Conservation (phyloP, 148 eudicot species). For the Rhododendron simsii region DNA sequence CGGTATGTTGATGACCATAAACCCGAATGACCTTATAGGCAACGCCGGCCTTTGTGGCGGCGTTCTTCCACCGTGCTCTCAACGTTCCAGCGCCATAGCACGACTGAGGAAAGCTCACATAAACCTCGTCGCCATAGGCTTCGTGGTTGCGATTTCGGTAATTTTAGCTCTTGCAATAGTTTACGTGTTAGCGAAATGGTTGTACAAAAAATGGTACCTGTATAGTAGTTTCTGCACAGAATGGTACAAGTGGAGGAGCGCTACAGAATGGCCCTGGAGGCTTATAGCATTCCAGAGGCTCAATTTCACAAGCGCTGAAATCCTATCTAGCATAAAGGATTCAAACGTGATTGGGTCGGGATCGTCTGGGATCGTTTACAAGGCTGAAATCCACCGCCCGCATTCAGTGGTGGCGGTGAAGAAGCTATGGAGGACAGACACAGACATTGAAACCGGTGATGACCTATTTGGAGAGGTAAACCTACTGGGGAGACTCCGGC, state of each 20-base stretch:
- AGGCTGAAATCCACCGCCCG: constrained; percentile 54
- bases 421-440: constrained; percentile 66
- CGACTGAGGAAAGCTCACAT: constrained; percentile 23
- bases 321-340: constrained; percentile 67
- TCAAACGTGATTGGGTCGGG: constrained; percentile 86
- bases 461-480: constrained; percentile 73
- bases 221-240: constrained; percentile 62
- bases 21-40: constrained; percentile 65
- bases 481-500: constrained; percentile 72
- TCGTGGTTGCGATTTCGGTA: constrained; percentile 48
- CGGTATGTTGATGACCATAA: constrained; percentile 62
- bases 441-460: constrained; percentile 57
- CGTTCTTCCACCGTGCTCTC: constrained; percentile 74
- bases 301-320: constrained; percentile 60
- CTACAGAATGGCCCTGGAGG: constrained; percentile 84
- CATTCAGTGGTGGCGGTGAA: constrained; percentile 74
- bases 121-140: constrained; percentile 50
- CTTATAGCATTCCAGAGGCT: constrained; percentile 81
- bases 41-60: constrained; percentile 73
- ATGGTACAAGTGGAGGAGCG: constrained; percentile 35
- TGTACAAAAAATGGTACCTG: constrained; percentile 57
- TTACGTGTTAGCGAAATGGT: constrained; percentile 26
- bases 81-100: constrained; percentile 13
- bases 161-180: constrained; percentile 43
- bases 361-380: constrained; percentile 72